Conservation (phyloP, 768 basidiomycete genomes). For the Phallus indusiatus region DNA sequence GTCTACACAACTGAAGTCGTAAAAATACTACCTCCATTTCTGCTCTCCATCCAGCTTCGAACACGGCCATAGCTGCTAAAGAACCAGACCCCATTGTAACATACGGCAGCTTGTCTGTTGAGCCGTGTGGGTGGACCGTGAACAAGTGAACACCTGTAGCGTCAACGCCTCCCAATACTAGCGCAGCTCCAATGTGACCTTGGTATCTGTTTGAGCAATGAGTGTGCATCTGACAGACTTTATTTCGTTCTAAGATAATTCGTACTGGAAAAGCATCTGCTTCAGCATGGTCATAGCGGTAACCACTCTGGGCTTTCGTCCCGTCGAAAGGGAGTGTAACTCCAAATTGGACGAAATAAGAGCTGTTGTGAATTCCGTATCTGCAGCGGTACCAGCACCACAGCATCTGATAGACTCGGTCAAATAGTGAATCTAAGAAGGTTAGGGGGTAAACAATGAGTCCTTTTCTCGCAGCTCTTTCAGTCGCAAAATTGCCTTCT, state of each 20-base stretch:
- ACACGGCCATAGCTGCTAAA: conserved; percentile 97
- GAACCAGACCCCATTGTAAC: conserved; percentile 98
- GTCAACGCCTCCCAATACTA: conserved; percentile 97
- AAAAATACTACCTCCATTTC: conserved; percentile 58
- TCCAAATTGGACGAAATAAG: conserved; percentile 95
- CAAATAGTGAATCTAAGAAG: conserved; percentile 98
- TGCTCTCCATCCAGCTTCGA: conserved; percentile 78
- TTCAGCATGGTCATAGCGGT: conserved; percentile 99
- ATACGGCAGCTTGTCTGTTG: conserved; percentile 96
- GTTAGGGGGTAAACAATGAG: no score
- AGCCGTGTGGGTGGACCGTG: conserved; percentile 93
- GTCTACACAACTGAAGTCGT: neutral
- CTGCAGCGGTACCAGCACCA: conserved; percentile 98
- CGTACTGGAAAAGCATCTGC: conserved; percentile 86
- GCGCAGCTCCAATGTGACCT: conserved; percentile 88
- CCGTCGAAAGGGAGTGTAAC: conserved; percentile 82
- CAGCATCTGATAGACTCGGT: conserved; percentile 94
- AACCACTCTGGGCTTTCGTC: conserved; percentile 85
- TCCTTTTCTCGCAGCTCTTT: neutral
- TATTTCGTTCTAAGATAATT: neutral
- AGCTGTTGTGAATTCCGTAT: conserved; percentile 91
- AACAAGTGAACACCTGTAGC: conserved; percentile 88
- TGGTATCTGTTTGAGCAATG: conserved; percentile 53
- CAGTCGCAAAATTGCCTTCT: no score
- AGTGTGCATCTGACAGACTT: neutral